phyloP scores from a whole-genome alignment of 345 rosid genomes.

The Salix suchowensis region DNA sequence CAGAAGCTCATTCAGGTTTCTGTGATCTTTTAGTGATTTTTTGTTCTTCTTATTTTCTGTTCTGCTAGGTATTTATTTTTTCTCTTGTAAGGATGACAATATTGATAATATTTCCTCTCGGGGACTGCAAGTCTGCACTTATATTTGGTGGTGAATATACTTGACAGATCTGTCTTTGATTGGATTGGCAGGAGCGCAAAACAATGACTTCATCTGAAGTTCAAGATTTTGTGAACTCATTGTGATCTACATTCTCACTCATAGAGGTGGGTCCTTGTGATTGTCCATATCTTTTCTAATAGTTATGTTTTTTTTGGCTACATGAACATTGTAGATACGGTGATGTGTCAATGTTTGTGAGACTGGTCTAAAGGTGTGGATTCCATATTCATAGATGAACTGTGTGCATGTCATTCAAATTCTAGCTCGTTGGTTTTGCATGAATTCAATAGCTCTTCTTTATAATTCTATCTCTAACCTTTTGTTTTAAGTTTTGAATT shows the following conservation, averaged over 20 bases:
- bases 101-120: background rate
- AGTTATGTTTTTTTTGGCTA: background rate
- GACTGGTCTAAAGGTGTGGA: background rate
- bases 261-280: constrained; percentile 51
- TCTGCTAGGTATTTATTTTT: background rate
- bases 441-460: background rate
- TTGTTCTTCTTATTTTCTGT: background rate
- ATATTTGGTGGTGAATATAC: background rate
- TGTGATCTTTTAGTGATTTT: background rate
- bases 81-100: background rate
- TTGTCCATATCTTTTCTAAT: background rate
- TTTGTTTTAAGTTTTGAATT: background rate
- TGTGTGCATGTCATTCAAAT: background rate
- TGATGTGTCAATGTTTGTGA: background rate
- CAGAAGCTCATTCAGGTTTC: background rate
- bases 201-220: constrained; percentile 68
- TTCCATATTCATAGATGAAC: background rate
- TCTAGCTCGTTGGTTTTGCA: background rate
- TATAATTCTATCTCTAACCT: background rate
- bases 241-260: constrained; percentile 68
- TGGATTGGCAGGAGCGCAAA: constrained; percentile 75
- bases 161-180: constrained; percentile 14
- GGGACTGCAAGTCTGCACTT: background rate
- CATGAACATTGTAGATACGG: background rate
- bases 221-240: constrained; percentile 57